A percentile compares a stretch with the other conserved stretches of the same genome.
These are phyloP conservation scores for Trifolium repens DNA, from an alignment of 306 rosid species.

Conservation along the genomic window DNA sequence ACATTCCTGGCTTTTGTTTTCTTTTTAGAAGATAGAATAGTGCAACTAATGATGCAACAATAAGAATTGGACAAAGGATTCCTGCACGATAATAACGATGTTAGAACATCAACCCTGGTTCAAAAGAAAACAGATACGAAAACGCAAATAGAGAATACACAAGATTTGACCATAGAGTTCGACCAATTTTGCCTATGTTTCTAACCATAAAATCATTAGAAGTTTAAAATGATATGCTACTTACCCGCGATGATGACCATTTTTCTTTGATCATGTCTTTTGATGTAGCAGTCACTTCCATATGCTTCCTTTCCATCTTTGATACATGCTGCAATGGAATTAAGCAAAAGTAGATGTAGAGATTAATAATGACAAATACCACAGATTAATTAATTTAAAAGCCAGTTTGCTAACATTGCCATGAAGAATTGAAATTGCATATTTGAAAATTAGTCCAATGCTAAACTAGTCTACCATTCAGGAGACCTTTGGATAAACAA, in stretches of 20 bases:
- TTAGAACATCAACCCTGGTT: neutral
- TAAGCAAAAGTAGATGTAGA: neutral
- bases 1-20: conserved; percentile 54
- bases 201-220: neutral
- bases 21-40: conserved; percentile 65
- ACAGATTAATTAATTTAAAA: too few relatives aligned
- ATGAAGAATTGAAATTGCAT: too few relatives aligned
- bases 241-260: conserved; percentile 70
- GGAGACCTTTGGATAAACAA: neutral
- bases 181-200: neutral
- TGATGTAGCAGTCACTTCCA: conserved; percentile 66
- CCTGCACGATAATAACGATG: conserved; percentile 59
- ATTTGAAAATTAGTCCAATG: too few relatives aligned
- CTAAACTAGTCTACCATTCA: neutral
- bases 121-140: neutral
- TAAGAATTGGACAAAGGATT: conserved; percentile 71
- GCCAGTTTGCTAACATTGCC: too few relatives aligned
- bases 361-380: neutral
- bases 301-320: conserved; percentile 65
- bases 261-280: conserved; percentile 59
- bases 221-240: conserved; percentile 29
- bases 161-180: neutral
- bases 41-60: conserved; percentile 66
- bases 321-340: conserved; percentile 71
- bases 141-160: neutral